Evolutionary conservation across 805 yeast species (phyloP).

Genomic region (Barnettozyma sp.): DNA sequence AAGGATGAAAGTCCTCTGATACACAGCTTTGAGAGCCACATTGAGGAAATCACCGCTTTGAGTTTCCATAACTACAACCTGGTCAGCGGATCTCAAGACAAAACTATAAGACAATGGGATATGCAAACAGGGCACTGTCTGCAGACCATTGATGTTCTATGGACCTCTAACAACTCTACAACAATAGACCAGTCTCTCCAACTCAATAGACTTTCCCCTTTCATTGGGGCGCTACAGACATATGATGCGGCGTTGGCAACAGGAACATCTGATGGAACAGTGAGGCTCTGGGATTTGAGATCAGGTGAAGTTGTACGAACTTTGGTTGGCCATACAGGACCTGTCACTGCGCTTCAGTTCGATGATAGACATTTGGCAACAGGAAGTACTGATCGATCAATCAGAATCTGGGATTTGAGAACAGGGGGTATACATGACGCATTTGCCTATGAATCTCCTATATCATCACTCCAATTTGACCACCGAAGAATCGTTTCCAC

Average conservation of each 20-base stretch:
- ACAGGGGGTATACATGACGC: conserved; percentile 57
- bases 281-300: conserved; percentile 71
- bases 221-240: conserved; percentile 63
- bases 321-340: conserved; percentile 60
- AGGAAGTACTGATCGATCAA: conserved; percentile 55
- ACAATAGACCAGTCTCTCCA: conserved; percentile 11
- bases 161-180: conserved; percentile 37
- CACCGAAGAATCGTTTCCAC: conserved; percentile 47
- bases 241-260: conserved; percentile 73
- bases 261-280: conserved; percentile 71
- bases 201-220: conserved; percentile 28
- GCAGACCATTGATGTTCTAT: conserved; percentile 63
- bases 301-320: conserved; percentile 58
- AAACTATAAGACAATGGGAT: conserved; percentile 75
- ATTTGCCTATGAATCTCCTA: conserved; percentile 52
- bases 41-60: conserved; percentile 59
- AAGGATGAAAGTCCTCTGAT: conserved; percentile 32
- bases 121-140: conserved; percentile 54
- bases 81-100: conserved; percentile 65
- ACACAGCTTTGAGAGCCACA: conserved; percentile 53
- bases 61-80: conserved; percentile 46
- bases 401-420: conserved; percentile 69
- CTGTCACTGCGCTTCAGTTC: conserved; percentile 62
- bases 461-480: conserved; percentile 54
- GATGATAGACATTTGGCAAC: conserved; percentile 59